phyloP scores from a whole-genome alignment of 2,329 filamentous ascomycete species.

The Gnomoniopsis sp. region DNA sequence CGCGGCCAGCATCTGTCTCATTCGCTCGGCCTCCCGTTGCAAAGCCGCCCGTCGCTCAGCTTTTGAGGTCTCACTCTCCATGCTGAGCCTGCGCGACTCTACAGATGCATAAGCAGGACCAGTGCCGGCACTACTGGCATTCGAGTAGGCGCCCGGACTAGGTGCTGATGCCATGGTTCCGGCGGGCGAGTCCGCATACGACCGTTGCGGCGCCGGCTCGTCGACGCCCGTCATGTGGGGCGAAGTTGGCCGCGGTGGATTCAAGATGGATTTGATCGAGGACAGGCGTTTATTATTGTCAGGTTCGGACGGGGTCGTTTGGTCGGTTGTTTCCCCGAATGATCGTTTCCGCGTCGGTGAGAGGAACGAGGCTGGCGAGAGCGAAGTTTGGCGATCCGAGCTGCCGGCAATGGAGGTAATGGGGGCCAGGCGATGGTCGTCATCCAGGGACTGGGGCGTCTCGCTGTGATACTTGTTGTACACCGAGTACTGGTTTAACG shows the following conservation, averaged over 20 bases:
- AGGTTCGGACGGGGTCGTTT: slow-evolving; percentile 27
- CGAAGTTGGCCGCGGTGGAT: slow-evolving; percentile 39
- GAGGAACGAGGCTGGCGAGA: slow-evolving; percentile 59
- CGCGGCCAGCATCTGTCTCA: slow-evolving; percentile 67
- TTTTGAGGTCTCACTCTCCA: slow-evolving; percentile 50
- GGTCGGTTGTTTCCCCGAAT: slow-evolving; percentile 58
- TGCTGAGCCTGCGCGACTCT: slow-evolving; percentile 28
- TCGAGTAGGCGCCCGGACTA: slow-evolving; percentile 38
- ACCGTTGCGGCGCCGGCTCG: slow-evolving; percentile 38
- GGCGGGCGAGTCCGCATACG: slow-evolving; percentile 41
- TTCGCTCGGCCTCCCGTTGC: slow-evolving; percentile 70
- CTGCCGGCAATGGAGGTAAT: slow-evolving; percentile 43
- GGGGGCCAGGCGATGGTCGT: slow-evolving; percentile 59
- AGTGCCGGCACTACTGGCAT: slow-evolving; percentile 18
- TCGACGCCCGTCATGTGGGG: slow-evolving; percentile 18
- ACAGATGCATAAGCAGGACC: background rate
- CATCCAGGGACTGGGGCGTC: slow-evolving; percentile 40
- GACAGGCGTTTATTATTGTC: slow-evolving; percentile 61
- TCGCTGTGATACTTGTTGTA: slow-evolving; percentile 36
- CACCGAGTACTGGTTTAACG: slow-evolving; percentile 49
- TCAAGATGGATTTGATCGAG: slow-evolving; percentile 74
- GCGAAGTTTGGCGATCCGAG: slow-evolving; percentile 51
- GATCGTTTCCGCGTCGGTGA: slow-evolving; percentile 63
- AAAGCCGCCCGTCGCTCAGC: slow-evolving; percentile 63
- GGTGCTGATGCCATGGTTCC: slow-evolving; percentile 37